Evolutionary conservation across 441 rosid species (phyloP).

Genomic region (Gossypium davidsonii): DNA sequence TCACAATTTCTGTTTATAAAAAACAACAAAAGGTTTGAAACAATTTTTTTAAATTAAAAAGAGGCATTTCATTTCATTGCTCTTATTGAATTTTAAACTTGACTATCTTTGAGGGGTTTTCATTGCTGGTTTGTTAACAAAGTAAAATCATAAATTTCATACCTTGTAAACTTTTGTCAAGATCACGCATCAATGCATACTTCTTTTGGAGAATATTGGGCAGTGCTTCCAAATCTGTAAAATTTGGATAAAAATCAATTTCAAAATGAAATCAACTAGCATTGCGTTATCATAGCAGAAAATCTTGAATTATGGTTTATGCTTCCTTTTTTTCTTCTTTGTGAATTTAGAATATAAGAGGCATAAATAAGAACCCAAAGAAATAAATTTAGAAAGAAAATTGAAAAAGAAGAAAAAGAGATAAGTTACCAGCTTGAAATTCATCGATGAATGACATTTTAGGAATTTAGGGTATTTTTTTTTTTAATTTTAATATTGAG

Average conservation of each 20-base stretch:
- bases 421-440: slow-evolving; percentile 66
- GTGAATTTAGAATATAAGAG: background rate
- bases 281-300: background rate
- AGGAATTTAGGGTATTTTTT: slow-evolving; percentile 30
- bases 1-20: slow-evolving; percentile 48
- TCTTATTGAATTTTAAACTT: background rate
- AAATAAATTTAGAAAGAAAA: background rate
- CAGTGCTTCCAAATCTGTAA: slow-evolving; percentile 66
- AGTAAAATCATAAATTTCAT: background rate
- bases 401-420: background rate
- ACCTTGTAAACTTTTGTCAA: slow-evolving; percentile 93
- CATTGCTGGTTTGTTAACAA: background rate
- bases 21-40: background rate
- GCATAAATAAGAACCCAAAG: background rate
- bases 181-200: slow-evolving; percentile 73
- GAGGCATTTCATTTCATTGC: background rate
- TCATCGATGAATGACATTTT: slow-evolving; percentile 78
- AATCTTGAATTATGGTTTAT: background rate
- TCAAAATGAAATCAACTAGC: background rate
- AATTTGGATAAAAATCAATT: slow-evolving; percentile 10
- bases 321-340: too few relatives aligned
- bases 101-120: background rate
- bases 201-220: slow-evolving; percentile 84
- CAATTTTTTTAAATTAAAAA: background rate
- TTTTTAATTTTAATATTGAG: background rate